Evolutionary conservation across 1,284 basidiomycete species (phyloP).

Genomic region (Fomitopsis betulina): DNA sequence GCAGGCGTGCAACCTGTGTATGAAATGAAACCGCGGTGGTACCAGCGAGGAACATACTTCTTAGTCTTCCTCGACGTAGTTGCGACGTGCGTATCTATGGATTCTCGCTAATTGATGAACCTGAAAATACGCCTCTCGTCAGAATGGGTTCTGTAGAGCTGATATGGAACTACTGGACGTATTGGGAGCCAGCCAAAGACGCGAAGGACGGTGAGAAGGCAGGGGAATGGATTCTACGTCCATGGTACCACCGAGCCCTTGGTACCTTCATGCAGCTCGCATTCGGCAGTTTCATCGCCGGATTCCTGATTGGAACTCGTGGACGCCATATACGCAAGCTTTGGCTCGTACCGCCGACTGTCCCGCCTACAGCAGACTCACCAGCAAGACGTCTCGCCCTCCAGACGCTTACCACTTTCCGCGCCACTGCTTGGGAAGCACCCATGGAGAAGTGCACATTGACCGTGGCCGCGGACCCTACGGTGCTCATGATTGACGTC

Average conservation of each 20-base stretch:
- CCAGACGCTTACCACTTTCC: constrained; percentile 18
- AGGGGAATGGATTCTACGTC: constrained; percentile 27
- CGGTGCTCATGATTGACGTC: neutral
- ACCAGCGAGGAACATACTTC: constrained; percentile 32
- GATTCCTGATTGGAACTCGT: constrained; percentile 29
- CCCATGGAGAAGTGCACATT: constrained; percentile 31
- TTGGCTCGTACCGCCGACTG: constrained; percentile 27
- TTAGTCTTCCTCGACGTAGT: constrained; percentile 30
- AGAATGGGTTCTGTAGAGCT: constrained; percentile 31
- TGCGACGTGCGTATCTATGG: constrained; percentile 26
- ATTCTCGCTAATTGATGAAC: neutral
- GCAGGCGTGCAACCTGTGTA: constrained; percentile 19
- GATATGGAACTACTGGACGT: constrained; percentile 35
- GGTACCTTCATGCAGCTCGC: constrained; percentile 28
- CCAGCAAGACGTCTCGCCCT: neutral
- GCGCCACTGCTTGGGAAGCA: constrained; percentile 29
- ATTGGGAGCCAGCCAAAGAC: constrained; percentile 15
- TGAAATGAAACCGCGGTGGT: constrained; percentile 30
- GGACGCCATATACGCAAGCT: constrained; percentile 33
- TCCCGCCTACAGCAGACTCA: neutral
- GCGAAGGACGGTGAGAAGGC: constrained; percentile 3
- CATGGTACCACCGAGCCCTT: constrained; percentile 32
- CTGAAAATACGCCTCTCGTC: neutral
- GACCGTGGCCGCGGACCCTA: constrained; percentile 28
- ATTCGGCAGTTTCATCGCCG: constrained; percentile 30